These are phyloP conservation scores for Raffaelea deltoideospora DNA, from an alignment of 2,329 filamentous ascomycete species.

Conservation along the genomic window DNA sequence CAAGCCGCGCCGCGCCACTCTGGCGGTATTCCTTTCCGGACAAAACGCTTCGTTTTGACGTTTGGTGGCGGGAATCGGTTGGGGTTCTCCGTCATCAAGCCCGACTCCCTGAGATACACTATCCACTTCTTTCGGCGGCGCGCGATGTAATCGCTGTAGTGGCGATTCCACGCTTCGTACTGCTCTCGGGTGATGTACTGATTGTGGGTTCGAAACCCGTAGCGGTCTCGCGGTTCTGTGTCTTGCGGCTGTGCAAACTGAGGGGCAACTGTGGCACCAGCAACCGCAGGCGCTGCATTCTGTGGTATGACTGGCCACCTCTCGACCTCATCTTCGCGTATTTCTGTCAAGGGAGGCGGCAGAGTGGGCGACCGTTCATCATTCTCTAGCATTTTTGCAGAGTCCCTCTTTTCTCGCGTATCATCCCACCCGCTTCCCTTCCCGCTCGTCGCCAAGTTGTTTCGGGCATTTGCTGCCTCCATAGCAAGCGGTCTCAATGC, in stretches of 20 bases:
- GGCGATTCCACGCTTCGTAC: constrained; percentile 68
- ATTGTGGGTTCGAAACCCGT: constrained; percentile 82
- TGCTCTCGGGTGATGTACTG: constrained; percentile 62
- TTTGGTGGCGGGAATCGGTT: constrained; percentile 66
- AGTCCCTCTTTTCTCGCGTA: constrained; percentile 29
- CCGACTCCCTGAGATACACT: constrained; percentile 59
- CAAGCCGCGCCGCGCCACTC: constrained; percentile 92
- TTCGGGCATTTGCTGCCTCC: too few species aligned
- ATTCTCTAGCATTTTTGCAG: constrained; percentile 29
- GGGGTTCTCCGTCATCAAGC: constrained; percentile 55
- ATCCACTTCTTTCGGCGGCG: constrained; percentile 73
- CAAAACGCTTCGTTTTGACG: constrained; percentile 74
- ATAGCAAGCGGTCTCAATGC: too few species aligned
- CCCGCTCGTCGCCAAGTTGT: too few species aligned
- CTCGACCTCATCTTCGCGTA: too few species aligned
- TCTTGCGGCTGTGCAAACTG: constrained; percentile 36
- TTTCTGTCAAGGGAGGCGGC: not conserved
- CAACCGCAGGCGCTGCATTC: too few species aligned
- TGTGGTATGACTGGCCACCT: too few species aligned
- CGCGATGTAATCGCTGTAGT: constrained; percentile 60
- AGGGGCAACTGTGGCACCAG: too few species aligned
- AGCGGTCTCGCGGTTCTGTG: constrained; percentile 52
- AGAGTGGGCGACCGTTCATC: constrained; percentile 8
- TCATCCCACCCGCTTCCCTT: too few species aligned
- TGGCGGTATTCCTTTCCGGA: constrained; percentile 84